phyloP scores from a whole-genome alignment of 805 yeast species.

The Hagleromyces aurorensis region DNA sequence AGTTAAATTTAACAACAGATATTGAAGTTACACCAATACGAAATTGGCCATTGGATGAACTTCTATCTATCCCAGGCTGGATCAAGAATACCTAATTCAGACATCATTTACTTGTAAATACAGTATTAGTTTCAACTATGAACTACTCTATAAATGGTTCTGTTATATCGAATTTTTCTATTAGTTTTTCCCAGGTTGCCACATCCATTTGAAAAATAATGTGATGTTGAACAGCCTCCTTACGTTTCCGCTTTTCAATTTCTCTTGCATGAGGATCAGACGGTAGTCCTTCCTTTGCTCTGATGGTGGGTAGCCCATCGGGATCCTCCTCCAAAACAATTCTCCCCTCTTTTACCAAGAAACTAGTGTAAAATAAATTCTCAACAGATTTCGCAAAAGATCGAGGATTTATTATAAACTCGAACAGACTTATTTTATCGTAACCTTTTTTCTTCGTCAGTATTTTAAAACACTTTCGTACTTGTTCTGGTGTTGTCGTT shows the following conservation, averaged over 20 bases:
- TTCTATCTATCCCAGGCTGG: conserved; percentile 49
- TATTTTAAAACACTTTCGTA: conserved; percentile 43
- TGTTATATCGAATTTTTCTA: conserved; percentile 47
- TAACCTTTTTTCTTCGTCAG: conserved; percentile 31
- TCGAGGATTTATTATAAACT: conserved; percentile 63
- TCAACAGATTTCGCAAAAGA: conserved; percentile 78
- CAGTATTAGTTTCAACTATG: conserved; percentile 11
- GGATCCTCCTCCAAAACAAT: conserved; percentile 46
- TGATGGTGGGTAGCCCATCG: conserved; percentile 38
- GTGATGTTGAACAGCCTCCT: conserved; percentile 40
- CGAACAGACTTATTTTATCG: conserved; percentile 47
- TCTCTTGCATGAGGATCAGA: conserved; percentile 19
- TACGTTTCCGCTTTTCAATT: conserved; percentile 21
- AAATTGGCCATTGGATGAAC: conserved; percentile 72
- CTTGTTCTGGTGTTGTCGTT: conserved; percentile 59
- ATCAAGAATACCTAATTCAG: conserved; percentile 5
- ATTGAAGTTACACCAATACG: conserved; percentile 55
- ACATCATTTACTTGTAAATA: conserved; percentile 1
- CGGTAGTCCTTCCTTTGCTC: conserved; percentile 29
- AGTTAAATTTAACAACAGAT: conserved; percentile 34
- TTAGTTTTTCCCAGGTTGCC: conserved; percentile 53
- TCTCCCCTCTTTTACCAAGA: conserved; percentile 66
- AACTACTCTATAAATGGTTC: conserved; percentile 37
- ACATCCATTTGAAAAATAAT: conserved; percentile 66
- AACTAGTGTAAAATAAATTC: conserved; percentile 75